Evolutionary conservation across 2,329 filamentous ascomycete genomes (phyloP).

Genomic region (Pyrenophora teres): DNA sequence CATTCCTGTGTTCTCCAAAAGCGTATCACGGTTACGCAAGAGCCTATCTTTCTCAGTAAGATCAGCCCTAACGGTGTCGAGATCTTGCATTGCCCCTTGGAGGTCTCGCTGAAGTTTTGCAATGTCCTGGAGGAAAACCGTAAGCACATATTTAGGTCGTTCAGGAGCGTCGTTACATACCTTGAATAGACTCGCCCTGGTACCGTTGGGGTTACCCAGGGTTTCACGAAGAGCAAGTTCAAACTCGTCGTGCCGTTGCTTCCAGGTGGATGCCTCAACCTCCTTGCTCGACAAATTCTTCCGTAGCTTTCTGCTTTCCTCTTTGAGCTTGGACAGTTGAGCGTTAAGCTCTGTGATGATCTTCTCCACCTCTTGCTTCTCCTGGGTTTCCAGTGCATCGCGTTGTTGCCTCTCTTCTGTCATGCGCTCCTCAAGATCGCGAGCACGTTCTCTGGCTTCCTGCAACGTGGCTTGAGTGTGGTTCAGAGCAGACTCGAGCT

Average conservation of each 20-base stretch:
- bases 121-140: conserved; percentile 64
- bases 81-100: conserved; percentile 79
- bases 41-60: conserved; percentile 89
- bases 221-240: conserved; percentile 87
- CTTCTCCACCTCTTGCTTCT: conserved; percentile 94
- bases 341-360: conserved; percentile 90
- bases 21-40: conserved; percentile 83
- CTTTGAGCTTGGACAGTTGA: conserved; percentile 79
- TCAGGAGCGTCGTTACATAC: conserved; percentile 48
- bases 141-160: conserved; percentile 22
- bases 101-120: conserved; percentile 86
- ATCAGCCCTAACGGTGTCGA: conserved; percentile 76
- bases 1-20: conserved; percentile 86
- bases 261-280: conserved; percentile 88
- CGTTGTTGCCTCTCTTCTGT: conserved; percentile 81
- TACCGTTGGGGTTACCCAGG: conserved; percentile 85
- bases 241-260: conserved; percentile 85
- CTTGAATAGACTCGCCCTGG: conserved; percentile 81
- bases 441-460: conserved; percentile 75
- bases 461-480: conserved; percentile 78
- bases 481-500: conserved; percentile 82
- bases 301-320: conserved; percentile 80
- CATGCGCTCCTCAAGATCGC: conserved; percentile 65
- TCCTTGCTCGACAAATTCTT: conserved; percentile 83
- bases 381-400: conserved; percentile 81